A percentile compares a stretch with the other conserved stretches of the same genome.
Conservation (phyloP, 2,329 filamentous ascomycete genomes). For the Ophiognomonia clavigignenti-juglandacearum region DNA sequence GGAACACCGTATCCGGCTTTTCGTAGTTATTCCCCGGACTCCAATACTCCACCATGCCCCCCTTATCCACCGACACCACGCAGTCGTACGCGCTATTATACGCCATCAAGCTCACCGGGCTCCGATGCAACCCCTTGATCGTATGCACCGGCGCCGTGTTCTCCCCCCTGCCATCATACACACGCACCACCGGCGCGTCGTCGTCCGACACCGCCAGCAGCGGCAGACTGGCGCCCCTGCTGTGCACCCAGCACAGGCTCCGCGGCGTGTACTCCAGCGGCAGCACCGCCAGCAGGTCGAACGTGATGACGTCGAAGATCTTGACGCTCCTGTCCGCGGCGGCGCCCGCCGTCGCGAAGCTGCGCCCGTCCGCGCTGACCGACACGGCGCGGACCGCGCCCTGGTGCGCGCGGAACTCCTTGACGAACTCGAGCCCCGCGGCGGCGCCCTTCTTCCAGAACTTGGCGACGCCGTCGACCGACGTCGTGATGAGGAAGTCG, state of each 20-base stretch:
- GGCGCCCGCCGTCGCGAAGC: conserved; percentile 81
- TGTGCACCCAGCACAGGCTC: conserved; percentile 88
- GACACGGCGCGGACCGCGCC: conserved; percentile 81
- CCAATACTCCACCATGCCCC: conserved; percentile 98
- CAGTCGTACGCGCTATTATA: conserved; percentile 90
- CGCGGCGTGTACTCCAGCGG: conserved; percentile 70
- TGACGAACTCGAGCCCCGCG: conserved; percentile 92
- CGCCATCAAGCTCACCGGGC: conserved; percentile 75
- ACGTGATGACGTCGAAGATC: conserved; percentile 78
- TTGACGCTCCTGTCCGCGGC: conserved; percentile 73
- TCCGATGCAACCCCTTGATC: conserved; percentile 74
- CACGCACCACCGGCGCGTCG: conserved; percentile 64
- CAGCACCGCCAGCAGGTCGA: conserved; percentile 80
- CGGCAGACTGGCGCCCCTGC: conserved; percentile 79
- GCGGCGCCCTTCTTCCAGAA: conserved; percentile 96
- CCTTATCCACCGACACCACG: conserved; percentile 82
- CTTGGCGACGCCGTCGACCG: conserved; percentile 92
- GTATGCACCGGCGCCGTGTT: conserved; percentile 70
- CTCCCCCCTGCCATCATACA: conserved; percentile 90
- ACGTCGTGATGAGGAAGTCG: conserved; percentile 93
- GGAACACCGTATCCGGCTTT: conserved; percentile 87
- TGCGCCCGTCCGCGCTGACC: conserved; percentile 83
- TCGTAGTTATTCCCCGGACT: conserved; percentile 73
- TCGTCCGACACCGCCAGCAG: conserved; percentile 79
- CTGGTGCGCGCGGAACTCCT: conserved; percentile 89